Evolutionary conservation across 2,329 filamentous ascomycete species (phyloP).

Genomic region (Aspergillus quadrilineatus): DNA sequence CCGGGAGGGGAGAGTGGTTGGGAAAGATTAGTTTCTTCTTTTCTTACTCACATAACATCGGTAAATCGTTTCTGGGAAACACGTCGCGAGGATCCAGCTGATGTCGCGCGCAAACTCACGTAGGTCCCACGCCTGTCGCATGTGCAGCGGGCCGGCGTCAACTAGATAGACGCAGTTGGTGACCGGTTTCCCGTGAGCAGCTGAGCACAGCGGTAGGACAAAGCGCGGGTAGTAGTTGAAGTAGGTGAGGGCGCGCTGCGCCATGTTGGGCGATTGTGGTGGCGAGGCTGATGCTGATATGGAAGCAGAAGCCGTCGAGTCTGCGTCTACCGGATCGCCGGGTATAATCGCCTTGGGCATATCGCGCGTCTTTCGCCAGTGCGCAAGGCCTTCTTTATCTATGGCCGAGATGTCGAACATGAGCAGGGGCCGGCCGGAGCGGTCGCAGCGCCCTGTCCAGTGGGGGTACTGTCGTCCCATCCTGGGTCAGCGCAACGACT

Average conservation of each 20-base stretch:
- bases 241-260: slow-evolving; percentile 21
- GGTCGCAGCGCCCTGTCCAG: slow-evolving; percentile 29
- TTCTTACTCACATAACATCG: slow-evolving; percentile 19
- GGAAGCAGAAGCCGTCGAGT: neutral
- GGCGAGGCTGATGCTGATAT: neutral
- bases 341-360: neutral
- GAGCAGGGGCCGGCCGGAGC: slow-evolving; percentile 21
- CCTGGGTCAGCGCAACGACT: neutral
- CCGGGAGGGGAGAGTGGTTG: no score
- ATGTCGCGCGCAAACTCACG: slow-evolving; percentile 23
- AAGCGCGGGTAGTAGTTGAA: slow-evolving; percentile 23
- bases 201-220: slow-evolving; percentile 26
- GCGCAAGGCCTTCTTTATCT: slow-evolving; percentile 9
- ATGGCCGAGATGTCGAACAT: slow-evolving; percentile 21
- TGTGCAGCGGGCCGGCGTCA: slow-evolving; percentile 19
- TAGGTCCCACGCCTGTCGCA: slow-evolving; percentile 26
- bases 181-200: slow-evolving; percentile 15
- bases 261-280: slow-evolving; percentile 17
- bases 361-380: slow-evolving; percentile 20
- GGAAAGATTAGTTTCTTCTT: no score
- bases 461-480: slow-evolving; percentile 25
- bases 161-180: slow-evolving; percentile 23
- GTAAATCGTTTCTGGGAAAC: slow-evolving; percentile 29
- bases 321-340: neutral
- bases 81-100: slow-evolving; percentile 27